Conservation (phyloP, 192 early-diverging fungal genomes). For the Gamsiella multidivaricata region DNA sequence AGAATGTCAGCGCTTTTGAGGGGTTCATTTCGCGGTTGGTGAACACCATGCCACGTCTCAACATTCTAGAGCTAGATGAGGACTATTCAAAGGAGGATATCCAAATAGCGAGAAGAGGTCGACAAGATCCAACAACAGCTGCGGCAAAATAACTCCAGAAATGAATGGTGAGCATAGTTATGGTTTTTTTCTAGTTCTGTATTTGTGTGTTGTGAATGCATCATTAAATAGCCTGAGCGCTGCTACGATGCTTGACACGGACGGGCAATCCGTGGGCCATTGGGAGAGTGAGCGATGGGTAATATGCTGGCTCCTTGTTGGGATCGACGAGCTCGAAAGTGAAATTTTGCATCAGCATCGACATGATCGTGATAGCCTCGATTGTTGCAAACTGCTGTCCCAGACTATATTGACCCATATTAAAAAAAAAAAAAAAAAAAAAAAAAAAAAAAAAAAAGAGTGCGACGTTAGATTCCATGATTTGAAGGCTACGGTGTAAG, state of each 20-base stretch:
- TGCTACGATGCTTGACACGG: constrained; percentile 23
- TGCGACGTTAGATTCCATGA: background rate
- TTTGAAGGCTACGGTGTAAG: background rate
- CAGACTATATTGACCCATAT: constrained; percentile 12
- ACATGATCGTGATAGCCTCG: constrained; percentile 50
- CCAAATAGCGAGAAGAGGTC: no score
- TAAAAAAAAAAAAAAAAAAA: background rate
- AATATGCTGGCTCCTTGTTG: constrained; percentile 27
- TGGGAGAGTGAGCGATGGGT: constrained; percentile 44
- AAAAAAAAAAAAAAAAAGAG: constrained; percentile 6
- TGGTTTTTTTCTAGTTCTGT: background rate
- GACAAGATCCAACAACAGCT: no score
- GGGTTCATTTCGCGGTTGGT: background rate
- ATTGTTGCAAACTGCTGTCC: constrained; percentile 58
- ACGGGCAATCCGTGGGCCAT: constrained; percentile 50
- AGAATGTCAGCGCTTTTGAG: background rate
- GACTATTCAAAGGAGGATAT: no score
- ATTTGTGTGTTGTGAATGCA: background rate
- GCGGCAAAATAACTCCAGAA: no score
- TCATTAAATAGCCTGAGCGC: background rate
- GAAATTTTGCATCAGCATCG: constrained; percentile 50
- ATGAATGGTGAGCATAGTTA: no score
- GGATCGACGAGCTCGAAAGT: constrained; percentile 50
- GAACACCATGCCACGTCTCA: background rate
- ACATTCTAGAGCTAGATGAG: background rate